Evolutionary conservation across 441 rosid genomes (phyloP).

Genomic region (Syzygium malaccense): DNA sequence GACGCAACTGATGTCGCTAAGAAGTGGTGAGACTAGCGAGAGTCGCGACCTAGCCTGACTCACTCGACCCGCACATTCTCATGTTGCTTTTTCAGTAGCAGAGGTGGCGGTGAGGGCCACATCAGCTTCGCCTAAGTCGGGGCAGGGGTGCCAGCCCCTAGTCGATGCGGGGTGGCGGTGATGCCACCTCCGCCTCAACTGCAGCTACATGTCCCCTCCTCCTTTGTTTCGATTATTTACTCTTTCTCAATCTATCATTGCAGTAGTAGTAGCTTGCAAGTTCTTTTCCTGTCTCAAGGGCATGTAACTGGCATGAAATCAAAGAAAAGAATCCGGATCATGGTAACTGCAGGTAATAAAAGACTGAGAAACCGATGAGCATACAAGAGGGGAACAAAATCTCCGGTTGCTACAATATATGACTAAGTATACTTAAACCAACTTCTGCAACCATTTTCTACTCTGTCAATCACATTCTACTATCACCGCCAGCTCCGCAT

Average conservation of each 20-base stretch:
- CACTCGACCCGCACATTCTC: background rate
- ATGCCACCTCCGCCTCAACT: background rate
- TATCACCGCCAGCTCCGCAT: background rate
- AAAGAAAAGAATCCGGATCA: background rate
- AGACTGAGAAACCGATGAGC: background rate
- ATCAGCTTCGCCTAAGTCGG: background rate
- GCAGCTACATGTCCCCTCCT: background rate
- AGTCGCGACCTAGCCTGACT: background rate
- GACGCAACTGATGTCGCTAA: background rate
- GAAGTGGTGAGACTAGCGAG: background rate
- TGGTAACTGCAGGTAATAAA: background rate
- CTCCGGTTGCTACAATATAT: background rate
- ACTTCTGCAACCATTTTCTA: background rate
- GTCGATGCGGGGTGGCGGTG: background rate
- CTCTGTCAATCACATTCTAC: background rate
- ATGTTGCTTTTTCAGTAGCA: background rate
- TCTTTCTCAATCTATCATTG: background rate
- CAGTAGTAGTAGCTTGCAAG: background rate
- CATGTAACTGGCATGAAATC: background rate
- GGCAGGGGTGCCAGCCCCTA: background rate
- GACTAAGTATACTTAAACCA: background rate
- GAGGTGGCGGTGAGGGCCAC: background rate
- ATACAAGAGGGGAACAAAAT: background rate
- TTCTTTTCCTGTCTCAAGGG: background rate
- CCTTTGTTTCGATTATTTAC: background rate